phyloP scores from a whole-genome alignment of 257 asterid species.

The Penstemon barbatus region DNA sequence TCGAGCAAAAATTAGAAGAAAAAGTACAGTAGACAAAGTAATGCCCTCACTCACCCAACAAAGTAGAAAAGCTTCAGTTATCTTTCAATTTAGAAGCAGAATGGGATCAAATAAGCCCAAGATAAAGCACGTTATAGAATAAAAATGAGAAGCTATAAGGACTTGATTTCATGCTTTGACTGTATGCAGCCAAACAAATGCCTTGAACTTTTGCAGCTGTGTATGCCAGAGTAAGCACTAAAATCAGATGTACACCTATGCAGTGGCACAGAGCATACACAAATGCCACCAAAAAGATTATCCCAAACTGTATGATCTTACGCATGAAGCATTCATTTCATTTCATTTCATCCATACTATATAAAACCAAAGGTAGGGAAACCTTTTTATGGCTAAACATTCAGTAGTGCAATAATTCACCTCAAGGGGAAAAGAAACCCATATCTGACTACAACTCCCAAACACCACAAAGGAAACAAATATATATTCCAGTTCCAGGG shows the following conservation, averaged over 20 bases:
- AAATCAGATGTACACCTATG: background rate
- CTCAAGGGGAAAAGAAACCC: constrained; percentile 82
- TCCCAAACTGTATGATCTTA: too few species aligned
- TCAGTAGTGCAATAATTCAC: constrained; percentile 31
- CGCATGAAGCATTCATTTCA: too few species aligned
- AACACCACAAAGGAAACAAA: constrained; percentile 96
- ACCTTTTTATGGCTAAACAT: too few species aligned
- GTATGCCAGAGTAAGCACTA: too few species aligned
- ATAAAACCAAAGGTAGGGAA: constrained; percentile 17
- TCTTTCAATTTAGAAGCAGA: background rate
- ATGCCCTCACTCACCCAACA: background rate
- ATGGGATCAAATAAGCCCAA: background rate
- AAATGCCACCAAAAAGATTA: too few species aligned
- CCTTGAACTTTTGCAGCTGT: background rate
- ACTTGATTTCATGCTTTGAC: background rate
- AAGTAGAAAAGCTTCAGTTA: background rate
- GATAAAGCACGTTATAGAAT: background rate
- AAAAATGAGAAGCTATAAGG: background rate
- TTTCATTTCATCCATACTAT: constrained; percentile 9
- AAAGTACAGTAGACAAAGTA: background rate
- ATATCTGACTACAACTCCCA: constrained; percentile 91
- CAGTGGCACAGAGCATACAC: too few species aligned
- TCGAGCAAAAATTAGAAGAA: background rate
- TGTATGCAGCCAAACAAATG: background rate
- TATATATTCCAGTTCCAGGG: constrained; percentile 98